Conservation (phyloP, 2,329 filamentous ascomycete species). For the Amylocarpus encephaloides region DNA sequence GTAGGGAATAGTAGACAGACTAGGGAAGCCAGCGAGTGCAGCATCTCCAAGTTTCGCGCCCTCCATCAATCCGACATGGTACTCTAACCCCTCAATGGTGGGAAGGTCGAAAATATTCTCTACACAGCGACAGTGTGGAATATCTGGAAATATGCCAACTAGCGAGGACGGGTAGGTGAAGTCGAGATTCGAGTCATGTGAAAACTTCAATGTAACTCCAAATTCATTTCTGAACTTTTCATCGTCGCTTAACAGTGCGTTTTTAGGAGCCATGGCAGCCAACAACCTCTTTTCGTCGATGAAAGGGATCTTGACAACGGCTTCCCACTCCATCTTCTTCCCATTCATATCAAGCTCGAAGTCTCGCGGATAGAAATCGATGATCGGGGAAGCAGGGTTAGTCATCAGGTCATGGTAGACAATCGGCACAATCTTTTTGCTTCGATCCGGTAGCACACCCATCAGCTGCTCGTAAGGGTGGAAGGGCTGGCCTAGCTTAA, state of each 20-base stretch:
- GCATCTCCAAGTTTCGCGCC: constrained; percentile 75
- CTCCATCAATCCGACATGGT: constrained; percentile 74
- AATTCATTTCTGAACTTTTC: constrained; percentile 84
- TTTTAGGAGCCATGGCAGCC: constrained; percentile 77
- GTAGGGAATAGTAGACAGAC: constrained; percentile 78
- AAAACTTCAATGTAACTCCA: constrained; percentile 88
- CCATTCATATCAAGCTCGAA: constrained; percentile 99
- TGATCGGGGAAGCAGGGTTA: constrained; percentile 79
- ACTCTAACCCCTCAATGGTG: constrained; percentile 81
- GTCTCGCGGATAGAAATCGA: constrained; percentile 95
- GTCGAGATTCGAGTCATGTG: constrained; percentile 69
- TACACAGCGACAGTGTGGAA: constrained; percentile 80
- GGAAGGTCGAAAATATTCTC: constrained; percentile 96
- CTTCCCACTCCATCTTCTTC: constrained; percentile 99
- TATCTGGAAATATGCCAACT: constrained; percentile 82
- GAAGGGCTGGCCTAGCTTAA: constrained; percentile 92
- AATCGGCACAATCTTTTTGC: constrained; percentile 87
- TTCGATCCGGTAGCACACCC: constrained; percentile 95
- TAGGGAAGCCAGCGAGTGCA: constrained; percentile 91
- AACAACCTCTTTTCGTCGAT: constrained; percentile 88
- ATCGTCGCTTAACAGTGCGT: constrained; percentile 67
- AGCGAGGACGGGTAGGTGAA: constrained; percentile 85
- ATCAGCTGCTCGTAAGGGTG: constrained; percentile 93
- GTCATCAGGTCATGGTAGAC: constrained; percentile 94
- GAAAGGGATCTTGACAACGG: constrained; percentile 97